phyloP scores from a whole-genome alignment of 2,329 filamentous ascomycete genomes.

The Cladosporium velox region DNA sequence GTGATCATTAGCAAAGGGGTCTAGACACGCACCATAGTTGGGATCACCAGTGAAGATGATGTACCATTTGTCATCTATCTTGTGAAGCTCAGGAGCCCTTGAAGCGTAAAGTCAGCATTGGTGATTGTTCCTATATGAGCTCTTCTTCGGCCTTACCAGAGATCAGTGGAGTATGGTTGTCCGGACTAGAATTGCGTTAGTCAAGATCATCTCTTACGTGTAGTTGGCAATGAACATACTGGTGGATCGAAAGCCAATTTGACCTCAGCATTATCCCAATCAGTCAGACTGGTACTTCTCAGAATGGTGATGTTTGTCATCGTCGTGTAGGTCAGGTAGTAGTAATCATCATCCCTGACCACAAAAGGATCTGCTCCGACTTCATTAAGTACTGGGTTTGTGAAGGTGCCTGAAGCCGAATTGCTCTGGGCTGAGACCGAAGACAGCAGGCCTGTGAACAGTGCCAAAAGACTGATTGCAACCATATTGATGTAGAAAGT shows the following conservation, averaged over 20 bases:
- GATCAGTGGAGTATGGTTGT: conserved; percentile 48
- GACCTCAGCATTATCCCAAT: conserved; percentile 49
- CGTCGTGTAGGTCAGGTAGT: conserved; percentile 51
- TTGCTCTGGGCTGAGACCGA: conserved; percentile 26
- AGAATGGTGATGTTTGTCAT: conserved; percentile 47
- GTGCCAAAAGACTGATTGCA: conserved; percentile 11
- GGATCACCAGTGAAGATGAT: conserved; percentile 57
- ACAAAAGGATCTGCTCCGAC: conserved; percentile 51
- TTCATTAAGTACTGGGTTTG: conserved; percentile 47
- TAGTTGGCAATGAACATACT: conserved; percentile 16
- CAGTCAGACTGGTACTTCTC: conserved; percentile 44
- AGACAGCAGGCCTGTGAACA: conserved; percentile 23
- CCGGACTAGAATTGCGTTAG: conserved; percentile 30
- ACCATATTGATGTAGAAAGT: conserved; percentile 7
- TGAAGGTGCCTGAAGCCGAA: conserved; percentile 40
- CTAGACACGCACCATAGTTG: conserved; percentile 29
- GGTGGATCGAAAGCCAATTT: conserved; percentile 47
- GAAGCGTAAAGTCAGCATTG: too few species aligned
- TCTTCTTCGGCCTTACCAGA: conserved; percentile 37
- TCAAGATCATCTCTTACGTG: neutral
- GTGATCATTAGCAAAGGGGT: neutral
- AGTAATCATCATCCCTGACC: conserved; percentile 44
- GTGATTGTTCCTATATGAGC: too few species aligned
- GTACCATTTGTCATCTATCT: conserved; percentile 51
- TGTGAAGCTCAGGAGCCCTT: conserved; percentile 46